Conservation (phyloP, 1,284 basidiomycete species). For the Apiotrichum sp. region DNA sequence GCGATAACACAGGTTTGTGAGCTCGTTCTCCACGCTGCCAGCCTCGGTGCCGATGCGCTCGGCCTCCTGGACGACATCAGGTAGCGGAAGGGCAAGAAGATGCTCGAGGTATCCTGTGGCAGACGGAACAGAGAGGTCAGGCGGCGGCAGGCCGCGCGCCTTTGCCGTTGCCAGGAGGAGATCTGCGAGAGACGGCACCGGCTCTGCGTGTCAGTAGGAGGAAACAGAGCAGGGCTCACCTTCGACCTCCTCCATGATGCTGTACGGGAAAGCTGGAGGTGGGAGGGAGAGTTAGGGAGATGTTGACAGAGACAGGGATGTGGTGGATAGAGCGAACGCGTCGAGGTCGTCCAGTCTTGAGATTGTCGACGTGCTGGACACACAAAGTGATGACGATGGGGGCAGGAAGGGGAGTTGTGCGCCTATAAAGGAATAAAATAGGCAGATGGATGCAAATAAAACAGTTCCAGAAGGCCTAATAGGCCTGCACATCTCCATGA, state of each 20-base stretch:
- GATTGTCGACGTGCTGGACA: too few relatives aligned
- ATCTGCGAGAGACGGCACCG: slow-evolving; percentile 26
- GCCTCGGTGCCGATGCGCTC: slow-evolving; percentile 68
- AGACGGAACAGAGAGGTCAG: slow-evolving; percentile 20
- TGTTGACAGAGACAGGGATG: too few relatives aligned
- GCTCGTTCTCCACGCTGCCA: slow-evolving; percentile 73
- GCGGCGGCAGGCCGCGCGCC: slow-evolving; percentile 3
- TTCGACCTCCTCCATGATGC: slow-evolving; percentile 21
- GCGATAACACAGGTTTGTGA: slow-evolving; percentile 78
- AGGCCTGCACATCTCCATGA: too few relatives aligned
- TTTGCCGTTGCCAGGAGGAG: slow-evolving; percentile 24
- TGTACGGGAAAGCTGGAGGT: too few relatives aligned
- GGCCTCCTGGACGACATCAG: slow-evolving; percentile 64
- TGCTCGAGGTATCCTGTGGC: slow-evolving; percentile 45
- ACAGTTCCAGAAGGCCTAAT: too few relatives aligned
- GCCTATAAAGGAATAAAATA: too few relatives aligned
- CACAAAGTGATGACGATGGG: too few relatives aligned
- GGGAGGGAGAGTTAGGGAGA: too few relatives aligned
- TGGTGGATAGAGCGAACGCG: too few relatives aligned
- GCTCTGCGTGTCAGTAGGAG: slow-evolving; percentile 8
- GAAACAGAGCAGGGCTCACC: slow-evolving; percentile 5
- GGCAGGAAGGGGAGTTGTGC: too few relatives aligned
- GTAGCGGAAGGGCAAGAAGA: slow-evolving; percentile 60
- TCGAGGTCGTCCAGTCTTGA: too few relatives aligned
- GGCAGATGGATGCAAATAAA: too few relatives aligned